Conservation (phyloP, 176 grass and related monocot genomes). For the Melocanna baccifera region DNA sequence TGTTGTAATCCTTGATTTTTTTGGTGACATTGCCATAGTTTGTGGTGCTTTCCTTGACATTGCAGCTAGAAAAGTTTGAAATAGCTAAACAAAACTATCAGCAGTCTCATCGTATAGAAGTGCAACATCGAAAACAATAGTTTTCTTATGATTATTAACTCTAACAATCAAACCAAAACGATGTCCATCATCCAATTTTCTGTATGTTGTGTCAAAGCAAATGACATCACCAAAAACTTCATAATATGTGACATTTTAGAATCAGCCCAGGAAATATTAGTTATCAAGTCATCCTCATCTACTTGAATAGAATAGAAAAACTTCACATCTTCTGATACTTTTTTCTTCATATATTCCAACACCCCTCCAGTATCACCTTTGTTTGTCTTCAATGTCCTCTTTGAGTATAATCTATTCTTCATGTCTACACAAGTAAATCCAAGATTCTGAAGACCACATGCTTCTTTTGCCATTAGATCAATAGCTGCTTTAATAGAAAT, state of each 20-base stretch:
- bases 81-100: not conserved
- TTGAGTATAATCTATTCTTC: not conserved
- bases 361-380: not conserved
- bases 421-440: not conserved
- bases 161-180: not conserved
- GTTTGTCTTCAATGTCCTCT: not conserved
- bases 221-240: not conserved
- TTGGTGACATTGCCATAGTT: not conserved
- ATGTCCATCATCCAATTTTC: not conserved
- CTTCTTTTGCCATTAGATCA: constrained; percentile 24
- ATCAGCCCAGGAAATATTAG: not conserved
- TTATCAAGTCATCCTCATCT: too few species aligned
- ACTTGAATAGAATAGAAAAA: too few species aligned
- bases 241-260: not conserved
- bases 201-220: not conserved
- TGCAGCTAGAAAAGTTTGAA: not conserved
- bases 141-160: constrained; percentile 9
- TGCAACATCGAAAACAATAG: not conserved
- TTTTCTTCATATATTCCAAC: too few species aligned
- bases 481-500: constrained; percentile 3
- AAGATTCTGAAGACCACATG: not conserved
- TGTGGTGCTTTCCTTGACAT: not conserved
- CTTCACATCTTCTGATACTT: too few species aligned
- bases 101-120: not conserved
- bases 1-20: not conserved